Evolutionary conservation across 805 yeast species (phyloP).

Genomic region (Starmera dryadoides): DNA sequence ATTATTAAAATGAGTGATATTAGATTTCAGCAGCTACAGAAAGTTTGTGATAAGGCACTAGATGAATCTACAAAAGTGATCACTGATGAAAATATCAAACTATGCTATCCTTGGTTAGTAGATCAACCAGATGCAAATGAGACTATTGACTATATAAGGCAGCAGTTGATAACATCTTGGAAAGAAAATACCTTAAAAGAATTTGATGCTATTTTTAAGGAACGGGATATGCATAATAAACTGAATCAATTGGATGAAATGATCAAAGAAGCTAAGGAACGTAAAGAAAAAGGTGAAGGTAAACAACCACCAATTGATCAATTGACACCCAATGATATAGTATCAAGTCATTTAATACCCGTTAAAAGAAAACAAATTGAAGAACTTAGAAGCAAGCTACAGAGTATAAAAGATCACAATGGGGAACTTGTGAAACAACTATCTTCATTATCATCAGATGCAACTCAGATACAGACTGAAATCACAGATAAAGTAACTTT

Average conservation of each 20-base stretch:
- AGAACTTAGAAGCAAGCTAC: slow-evolving; percentile 9
- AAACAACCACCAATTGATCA: slow-evolving; percentile 9
- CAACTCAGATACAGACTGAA: neutral
- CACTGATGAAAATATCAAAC: slow-evolving; percentile 36
- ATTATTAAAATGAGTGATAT: slow-evolving; percentile 14
- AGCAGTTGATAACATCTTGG: slow-evolving; percentile 43
- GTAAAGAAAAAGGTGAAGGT: slow-evolving; percentile 1
- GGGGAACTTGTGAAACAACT: neutral
- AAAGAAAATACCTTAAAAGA: slow-evolving; percentile 33
- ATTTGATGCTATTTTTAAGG: slow-evolving; percentile 42
- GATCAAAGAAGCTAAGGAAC: slow-evolving; percentile 26
- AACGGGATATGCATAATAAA: slow-evolving; percentile 32
- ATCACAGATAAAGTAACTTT: neutral
- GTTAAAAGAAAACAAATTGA: slow-evolving; percentile 13
- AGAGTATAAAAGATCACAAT: neutral
- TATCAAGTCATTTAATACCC: slow-evolving; percentile 18
- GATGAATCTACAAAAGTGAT: slow-evolving; percentile 43
- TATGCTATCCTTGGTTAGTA: slow-evolving; percentile 46
- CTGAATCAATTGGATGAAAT: slow-evolving; percentile 39
- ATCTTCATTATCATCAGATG: neutral
- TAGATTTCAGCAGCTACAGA: slow-evolving; percentile 38
- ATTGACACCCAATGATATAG: slow-evolving; percentile 11
- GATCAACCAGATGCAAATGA: slow-evolving; percentile 31
- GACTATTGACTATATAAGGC: slow-evolving; percentile 36
- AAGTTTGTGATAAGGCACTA: slow-evolving; percentile 43